phyloP scores from a whole-genome alignment of 2,329 filamentous ascomycete species.

The Fusarium tricinctum region DNA sequence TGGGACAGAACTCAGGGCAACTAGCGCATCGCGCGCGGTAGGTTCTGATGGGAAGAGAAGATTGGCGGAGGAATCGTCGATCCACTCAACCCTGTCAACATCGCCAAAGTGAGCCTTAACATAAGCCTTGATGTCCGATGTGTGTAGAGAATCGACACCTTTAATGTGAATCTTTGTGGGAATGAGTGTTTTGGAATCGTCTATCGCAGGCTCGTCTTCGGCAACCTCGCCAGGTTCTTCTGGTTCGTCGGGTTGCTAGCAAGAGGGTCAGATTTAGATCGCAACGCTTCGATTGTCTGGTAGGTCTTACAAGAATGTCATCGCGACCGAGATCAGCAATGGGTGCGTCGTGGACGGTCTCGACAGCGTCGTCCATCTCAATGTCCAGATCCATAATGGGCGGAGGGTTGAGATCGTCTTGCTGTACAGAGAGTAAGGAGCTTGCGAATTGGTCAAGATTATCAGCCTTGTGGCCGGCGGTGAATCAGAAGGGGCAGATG shows the following conservation, averaged over 20 bases:
- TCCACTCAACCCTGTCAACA: slow-evolving; percentile 85
- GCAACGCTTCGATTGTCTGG: background rate
- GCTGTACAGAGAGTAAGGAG: background rate
- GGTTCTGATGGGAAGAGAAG: slow-evolving; percentile 76
- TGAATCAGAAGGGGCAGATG: background rate
- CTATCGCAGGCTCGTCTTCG: slow-evolving; percentile 52
- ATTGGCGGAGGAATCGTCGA: slow-evolving; percentile 93
- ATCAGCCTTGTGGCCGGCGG: background rate
- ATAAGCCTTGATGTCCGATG: slow-evolving; percentile 83
- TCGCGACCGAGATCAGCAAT: slow-evolving; percentile 51
- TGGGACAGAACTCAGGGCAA: slow-evolving; percentile 65
- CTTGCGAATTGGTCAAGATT: background rate
- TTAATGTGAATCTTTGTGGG: slow-evolving; percentile 82
- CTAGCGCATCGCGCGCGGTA: slow-evolving; percentile 67
- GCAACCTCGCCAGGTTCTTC: slow-evolving; percentile 58
- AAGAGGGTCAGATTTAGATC: slow-evolving; percentile 32
- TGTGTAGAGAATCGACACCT: slow-evolving; percentile 85
- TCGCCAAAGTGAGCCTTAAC: slow-evolving; percentile 75
- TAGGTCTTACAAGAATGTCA: slow-evolving; percentile 55
- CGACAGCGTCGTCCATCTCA: slow-evolving; percentile 76
- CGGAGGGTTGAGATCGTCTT: slow-evolving; percentile 3
- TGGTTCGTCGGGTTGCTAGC: slow-evolving; percentile 54
- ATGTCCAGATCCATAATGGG: slow-evolving; percentile 76
- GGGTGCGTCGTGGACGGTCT: slow-evolving; percentile 51
- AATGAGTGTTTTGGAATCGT: slow-evolving; percentile 50